phyloP scores from a whole-genome alignment of 257 asterid genomes.

The Dorcoceras hygrometricum region DNA sequence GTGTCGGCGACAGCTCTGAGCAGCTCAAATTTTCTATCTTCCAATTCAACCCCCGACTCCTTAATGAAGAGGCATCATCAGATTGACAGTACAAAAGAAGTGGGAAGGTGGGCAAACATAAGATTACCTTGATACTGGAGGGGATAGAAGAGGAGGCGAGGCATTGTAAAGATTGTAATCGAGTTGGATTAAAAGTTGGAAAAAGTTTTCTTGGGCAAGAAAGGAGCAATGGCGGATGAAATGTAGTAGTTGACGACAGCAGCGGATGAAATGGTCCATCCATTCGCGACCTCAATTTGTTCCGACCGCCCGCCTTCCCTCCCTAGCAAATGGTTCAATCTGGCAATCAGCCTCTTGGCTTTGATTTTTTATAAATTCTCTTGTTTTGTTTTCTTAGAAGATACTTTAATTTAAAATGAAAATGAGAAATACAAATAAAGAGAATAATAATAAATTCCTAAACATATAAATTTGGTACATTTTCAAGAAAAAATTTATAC shows the following conservation, averaged over 20 bases:
- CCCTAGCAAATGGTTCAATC: too few species aligned
- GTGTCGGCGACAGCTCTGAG: conserved; percentile 64
- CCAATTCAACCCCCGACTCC: conserved; percentile 49
- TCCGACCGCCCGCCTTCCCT: too few species aligned
- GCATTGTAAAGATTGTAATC: conserved; percentile 23
- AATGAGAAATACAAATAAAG: too few species aligned
- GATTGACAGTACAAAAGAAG: background rate
- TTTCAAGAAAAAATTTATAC: too few species aligned
- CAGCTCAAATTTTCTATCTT: conserved; percentile 58
- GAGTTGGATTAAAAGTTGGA: background rate
- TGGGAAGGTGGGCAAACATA: background rate
- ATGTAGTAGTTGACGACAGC: background rate
- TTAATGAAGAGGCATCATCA: conserved; percentile 14
- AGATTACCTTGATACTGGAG: conserved; percentile 24
- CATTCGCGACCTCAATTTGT: background rate
- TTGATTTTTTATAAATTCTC: too few species aligned
- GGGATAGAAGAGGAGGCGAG: conserved; percentile 24
- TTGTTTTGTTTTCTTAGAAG: too few species aligned
- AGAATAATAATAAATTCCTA: too few species aligned
- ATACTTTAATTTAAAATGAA: too few species aligned
- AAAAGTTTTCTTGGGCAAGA: conserved; percentile 5
- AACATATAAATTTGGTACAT: too few species aligned
- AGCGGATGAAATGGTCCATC: background rate
- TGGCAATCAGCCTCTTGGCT: too few species aligned
- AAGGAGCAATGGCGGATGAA: conserved; percentile 12